These are phyloP conservation scores for Linanthus parryae DNA, from an alignment of 148 eudicot species.

Conservation along the genomic window DNA sequence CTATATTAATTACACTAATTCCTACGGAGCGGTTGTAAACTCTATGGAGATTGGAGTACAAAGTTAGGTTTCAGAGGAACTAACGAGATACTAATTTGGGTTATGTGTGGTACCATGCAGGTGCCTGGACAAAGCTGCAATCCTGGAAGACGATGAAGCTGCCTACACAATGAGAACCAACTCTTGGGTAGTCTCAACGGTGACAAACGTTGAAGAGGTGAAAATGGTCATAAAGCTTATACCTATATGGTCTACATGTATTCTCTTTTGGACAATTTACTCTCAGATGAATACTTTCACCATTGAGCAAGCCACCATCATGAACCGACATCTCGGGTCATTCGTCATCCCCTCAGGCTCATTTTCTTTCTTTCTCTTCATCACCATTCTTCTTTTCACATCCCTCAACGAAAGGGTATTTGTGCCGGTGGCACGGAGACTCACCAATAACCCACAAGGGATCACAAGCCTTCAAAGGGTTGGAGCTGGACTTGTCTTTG, in stretches of 20 bases:
- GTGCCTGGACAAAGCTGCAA: conserved; percentile 93
- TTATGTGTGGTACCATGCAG: conserved; percentile 17
- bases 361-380: conserved; percentile 74
- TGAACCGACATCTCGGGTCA: conserved; percentile 66
- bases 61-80: conserved; percentile 2
- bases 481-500: conserved; percentile 66
- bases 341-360: conserved; percentile 80
- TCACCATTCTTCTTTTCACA: conserved; percentile 75
- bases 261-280: conserved; percentile 95
- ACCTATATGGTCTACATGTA: conserved; percentile 92
- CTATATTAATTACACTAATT: too few relatives aligned
- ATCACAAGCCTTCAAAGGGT: conserved; percentile 76
- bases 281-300: conserved; percentile 99
- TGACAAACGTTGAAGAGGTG: conserved; percentile 93
- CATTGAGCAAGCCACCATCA: conserved; percentile 91
- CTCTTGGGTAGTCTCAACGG: conserved; percentile 66
- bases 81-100: background rate
- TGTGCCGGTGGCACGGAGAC: conserved; percentile 62
- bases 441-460: conserved; percentile 61
- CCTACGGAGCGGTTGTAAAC: too few relatives aligned
- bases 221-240: conserved; percentile 83
- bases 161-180: conserved; percentile 36
- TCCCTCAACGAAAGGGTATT: conserved; percentile 70
- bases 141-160: conserved; percentile 45
- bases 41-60: too few relatives aligned